Evolutionary conservation across 164 flowering plant species (phyloP), one percentile per base, ranked within the genome.

Genomic region (Platanus orientalis): DNA sequence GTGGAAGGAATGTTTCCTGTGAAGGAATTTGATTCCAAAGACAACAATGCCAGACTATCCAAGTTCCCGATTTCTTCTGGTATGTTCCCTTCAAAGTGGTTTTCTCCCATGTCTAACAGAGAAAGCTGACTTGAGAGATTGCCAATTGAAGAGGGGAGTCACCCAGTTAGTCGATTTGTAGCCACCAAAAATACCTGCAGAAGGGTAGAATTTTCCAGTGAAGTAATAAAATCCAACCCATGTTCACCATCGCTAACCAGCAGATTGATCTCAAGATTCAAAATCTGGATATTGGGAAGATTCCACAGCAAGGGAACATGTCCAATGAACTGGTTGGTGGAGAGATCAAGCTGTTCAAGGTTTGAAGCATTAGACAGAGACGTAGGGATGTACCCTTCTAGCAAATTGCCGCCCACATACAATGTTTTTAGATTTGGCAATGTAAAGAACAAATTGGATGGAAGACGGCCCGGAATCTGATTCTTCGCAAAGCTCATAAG

Each of bases 331-430:
- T 26, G 49, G 40, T 70, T 70, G 29, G 13, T 5, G 6, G 58
- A 30, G n/a, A 70, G 34, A 29, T 53, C 60, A 27, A 70, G 34
- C 13, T 7, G n/a, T 11, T 12, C 17, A 7, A 70, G 65, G 16
- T 47, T 40, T 20, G 73, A 53, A 47, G 69, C 60, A 55, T 70
- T 70, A 9, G 55, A 29, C 1, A 70, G 28, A 29, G 73, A 64
- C 9, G 47, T 16, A 6, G 73, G 73, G 23, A 70, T 29, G 0
- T 21, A 26, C 13, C 73, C 73, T 24, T 24, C 10, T 6, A 70
- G 56, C 25, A 13, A 3, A 54, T 70, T 70, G 26, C 50, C 42
- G 9, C 65, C 69, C 16, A 60, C 28, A 32, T 26, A 36, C 9
- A 64, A 26, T 25, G 32, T 21, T 12, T 21, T 7, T 14, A 70